Percentiles rank a stretch among this genome's conserved stretches.
These are phyloP conservation scores for Lobosporangium transversale DNA, from an alignment of 192 early-diverging fungal genomes.

Conservation along the genomic window DNA sequence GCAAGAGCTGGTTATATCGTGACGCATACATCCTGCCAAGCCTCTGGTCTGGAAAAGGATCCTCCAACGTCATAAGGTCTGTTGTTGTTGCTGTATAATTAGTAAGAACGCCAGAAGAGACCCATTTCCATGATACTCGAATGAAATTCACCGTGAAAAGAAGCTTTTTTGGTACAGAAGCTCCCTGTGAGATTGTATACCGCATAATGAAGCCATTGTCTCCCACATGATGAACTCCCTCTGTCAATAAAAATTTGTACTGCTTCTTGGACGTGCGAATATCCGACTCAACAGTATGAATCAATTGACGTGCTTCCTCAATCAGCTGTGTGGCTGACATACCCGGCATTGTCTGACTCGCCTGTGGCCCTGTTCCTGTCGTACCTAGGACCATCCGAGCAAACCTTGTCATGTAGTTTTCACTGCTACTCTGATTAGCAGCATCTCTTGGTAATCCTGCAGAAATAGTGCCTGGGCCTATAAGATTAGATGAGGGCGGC, in stretches of 20 bases:
- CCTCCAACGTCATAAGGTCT: conserved; percentile 10
- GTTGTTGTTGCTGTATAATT: background rate
- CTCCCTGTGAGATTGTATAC: conserved; percentile 17
- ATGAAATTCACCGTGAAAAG: conserved; percentile 35
- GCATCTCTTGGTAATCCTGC: background rate
- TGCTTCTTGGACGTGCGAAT: conserved; percentile 27
- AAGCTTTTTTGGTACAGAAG: background rate
- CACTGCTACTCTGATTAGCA: background rate
- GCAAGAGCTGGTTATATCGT: conserved; percentile 19
- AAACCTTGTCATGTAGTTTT: conserved; percentile 30
- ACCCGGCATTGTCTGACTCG: background rate
- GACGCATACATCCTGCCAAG: conserved; percentile 35
- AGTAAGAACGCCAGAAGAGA: conserved; percentile 17
- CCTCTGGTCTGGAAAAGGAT: conserved; percentile 22
- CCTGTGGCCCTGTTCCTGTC: conserved; percentile 5
- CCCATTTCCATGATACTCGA: conserved; percentile 39
- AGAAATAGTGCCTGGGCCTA: background rate
- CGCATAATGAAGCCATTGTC: conserved; percentile 40
- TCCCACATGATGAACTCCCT: conserved; percentile 30
- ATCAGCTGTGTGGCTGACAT: conserved; percentile 13
- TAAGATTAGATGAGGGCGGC: conserved; percentile 4
- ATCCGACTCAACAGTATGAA: conserved; percentile 22
- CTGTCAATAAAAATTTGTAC: conserved; percentile 29
- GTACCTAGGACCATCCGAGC: conserved; percentile 17
- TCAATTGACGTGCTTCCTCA: conserved; percentile 17